These are phyloP conservation scores for Cryptococcus sp. DNA, from an alignment of 1,284 basidiomycete species.

Conservation along the genomic window DNA sequence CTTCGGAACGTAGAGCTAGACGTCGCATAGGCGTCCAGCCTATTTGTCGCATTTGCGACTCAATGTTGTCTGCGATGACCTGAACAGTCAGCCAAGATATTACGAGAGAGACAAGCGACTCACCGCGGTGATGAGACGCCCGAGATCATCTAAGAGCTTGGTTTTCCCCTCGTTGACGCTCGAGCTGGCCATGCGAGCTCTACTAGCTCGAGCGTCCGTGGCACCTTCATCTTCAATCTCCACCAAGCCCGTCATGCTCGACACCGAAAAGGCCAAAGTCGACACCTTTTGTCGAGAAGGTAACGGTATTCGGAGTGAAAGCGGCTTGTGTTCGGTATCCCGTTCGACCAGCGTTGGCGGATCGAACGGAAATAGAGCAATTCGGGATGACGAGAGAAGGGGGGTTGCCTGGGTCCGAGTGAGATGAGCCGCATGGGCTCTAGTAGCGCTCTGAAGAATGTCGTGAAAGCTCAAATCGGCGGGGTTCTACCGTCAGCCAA, in stretches of 20 bases:
- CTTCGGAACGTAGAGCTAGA: slow-evolving; percentile 32
- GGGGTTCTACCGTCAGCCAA: slow-evolving; percentile 20
- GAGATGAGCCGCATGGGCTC: slow-evolving; percentile 34
- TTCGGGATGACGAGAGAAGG: slow-evolving; percentile 22
- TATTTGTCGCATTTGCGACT: slow-evolving; percentile 34
- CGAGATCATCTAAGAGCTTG: slow-evolving; percentile 32
- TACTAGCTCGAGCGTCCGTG: slow-evolving; percentile 14
- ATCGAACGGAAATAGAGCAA: slow-evolving; percentile 26
- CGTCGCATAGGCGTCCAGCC: slow-evolving; percentile 33
- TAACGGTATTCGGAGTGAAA: slow-evolving; percentile 33
- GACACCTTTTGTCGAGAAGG: slow-evolving; percentile 19
- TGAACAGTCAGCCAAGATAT: slow-evolving; percentile 1
- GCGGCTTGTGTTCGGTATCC: slow-evolving; percentile 15
- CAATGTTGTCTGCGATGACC: slow-evolving; percentile 37
- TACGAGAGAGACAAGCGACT: slow-evolving; percentile 2
- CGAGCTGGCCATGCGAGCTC: slow-evolving; percentile 24
- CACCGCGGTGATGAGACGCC: slow-evolving; percentile 32
- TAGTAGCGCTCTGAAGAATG: slow-evolving; percentile 25
- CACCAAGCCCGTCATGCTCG: slow-evolving; percentile 30
- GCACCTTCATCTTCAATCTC: slow-evolving; percentile 40
- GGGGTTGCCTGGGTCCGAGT: slow-evolving; percentile 20
- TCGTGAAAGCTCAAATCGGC: slow-evolving; percentile 26
- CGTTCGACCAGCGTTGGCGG: slow-evolving; percentile 25
- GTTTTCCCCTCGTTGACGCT: slow-evolving; percentile 32
- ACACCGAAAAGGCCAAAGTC: slow-evolving; percentile 27